Conservation (phyloP, 148 eudicot species). For the Mesembryanthemum crystallinum region DNA sequence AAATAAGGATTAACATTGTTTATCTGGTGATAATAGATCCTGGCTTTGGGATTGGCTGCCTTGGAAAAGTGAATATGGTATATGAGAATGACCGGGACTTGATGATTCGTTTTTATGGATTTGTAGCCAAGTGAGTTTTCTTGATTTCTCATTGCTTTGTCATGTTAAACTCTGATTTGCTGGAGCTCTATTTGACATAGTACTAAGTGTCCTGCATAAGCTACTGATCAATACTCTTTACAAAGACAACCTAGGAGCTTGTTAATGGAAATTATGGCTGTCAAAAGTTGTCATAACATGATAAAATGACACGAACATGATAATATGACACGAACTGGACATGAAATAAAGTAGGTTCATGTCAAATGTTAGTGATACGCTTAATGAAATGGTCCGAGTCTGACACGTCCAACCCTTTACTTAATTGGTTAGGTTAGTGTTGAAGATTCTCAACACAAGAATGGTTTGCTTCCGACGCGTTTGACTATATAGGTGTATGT, state of each 20-base stretch:
- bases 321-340: too few species aligned
- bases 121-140: constrained; percentile 67
- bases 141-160: not conserved
- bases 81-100: constrained; percentile 81
- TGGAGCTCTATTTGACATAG: not conserved
- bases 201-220: not conserved
- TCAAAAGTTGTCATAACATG: too few species aligned
- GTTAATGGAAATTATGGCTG: too few species aligned
- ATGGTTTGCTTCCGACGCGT: too few species aligned
- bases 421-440: too few species aligned
- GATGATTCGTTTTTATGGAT: constrained; percentile 79
- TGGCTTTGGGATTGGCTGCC: constrained; percentile 78
- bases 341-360: too few species aligned
- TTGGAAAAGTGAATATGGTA: constrained; percentile 81
- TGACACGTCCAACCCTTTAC: too few species aligned
- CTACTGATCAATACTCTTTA: not conserved
- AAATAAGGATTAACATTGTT: not conserved
- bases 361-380: too few species aligned
- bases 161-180: not conserved
- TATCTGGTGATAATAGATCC: constrained; percentile 55
- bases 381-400: too few species aligned
- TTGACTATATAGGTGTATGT: too few species aligned
- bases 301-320: too few species aligned
- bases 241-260: not conserved
- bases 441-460: too few species aligned